A percentile compares a stretch with the other conserved stretches of the same genome.
Conservation (phyloP, 2,329 filamentous ascomycete genomes). For the Daldinia sp. region DNA sequence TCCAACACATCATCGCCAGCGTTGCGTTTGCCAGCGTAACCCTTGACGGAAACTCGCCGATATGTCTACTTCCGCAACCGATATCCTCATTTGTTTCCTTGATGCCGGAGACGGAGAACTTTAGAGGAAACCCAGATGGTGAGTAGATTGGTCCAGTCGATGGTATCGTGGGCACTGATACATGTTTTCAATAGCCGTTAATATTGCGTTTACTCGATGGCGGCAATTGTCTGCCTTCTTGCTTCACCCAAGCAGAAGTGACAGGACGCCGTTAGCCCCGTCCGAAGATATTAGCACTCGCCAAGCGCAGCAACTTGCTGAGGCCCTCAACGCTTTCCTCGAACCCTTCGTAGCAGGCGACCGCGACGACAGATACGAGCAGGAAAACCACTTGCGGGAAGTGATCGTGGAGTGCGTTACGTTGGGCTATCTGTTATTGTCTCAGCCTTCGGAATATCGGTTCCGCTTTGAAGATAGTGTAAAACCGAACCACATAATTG, state of each 20-base stretch:
- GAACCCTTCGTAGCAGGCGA: constrained; percentile 46
- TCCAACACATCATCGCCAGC: constrained; percentile 52
- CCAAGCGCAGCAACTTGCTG: constrained; percentile 47
- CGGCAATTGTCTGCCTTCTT: constrained; percentile 54
- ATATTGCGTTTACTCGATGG: constrained; percentile 52
- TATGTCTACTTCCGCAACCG: constrained; percentile 51
- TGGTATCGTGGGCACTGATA: neutral
- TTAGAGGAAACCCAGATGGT: constrained; percentile 45
- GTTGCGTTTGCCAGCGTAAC: constrained; percentile 48
- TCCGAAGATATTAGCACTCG: constrained; percentile 43
- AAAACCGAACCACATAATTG: constrained; percentile 28
- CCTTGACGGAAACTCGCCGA: constrained; percentile 40
- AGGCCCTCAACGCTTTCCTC: constrained; percentile 48
- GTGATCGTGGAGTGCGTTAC: constrained; percentile 52
- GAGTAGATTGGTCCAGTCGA: constrained; percentile 20
- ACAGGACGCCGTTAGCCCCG: constrained; percentile 48
- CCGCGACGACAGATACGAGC: constrained; percentile 43
- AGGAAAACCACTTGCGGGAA: constrained; percentile 50
- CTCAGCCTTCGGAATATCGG: constrained; percentile 52
- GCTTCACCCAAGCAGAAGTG: constrained; percentile 50
- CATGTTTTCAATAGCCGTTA: constrained; percentile 34
- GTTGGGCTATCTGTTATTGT: constrained; percentile 54
- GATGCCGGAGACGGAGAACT: constrained; percentile 42
- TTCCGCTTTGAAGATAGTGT: constrained; percentile 39
- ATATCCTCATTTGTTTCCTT: constrained; percentile 45